Base-by-base conservation (phyloP, 2,329 filamentous ascomycete genomes). In the Stachybotrys elegans region DNA sequence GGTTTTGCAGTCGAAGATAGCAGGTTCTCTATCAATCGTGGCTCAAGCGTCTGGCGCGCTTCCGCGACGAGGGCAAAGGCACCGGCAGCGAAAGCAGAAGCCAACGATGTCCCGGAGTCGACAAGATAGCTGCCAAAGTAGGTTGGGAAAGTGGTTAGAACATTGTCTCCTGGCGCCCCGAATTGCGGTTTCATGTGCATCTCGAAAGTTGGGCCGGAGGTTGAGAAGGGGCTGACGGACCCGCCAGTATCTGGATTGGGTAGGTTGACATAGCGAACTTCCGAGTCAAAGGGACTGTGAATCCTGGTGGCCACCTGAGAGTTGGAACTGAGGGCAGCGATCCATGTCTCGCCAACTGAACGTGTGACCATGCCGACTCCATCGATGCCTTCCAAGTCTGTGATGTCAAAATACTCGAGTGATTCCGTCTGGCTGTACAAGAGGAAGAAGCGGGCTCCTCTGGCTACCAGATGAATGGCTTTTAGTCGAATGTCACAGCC, bases 391-490 rank as follows among this genome's bases (percentile, higher is more conserved):
- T 39, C 36, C 11, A 7, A 14, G 21, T 14, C 19, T 16, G 16
- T 14, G 16, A 23, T 4, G 22, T 22, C 20, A 21, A 39, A 12
- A 14, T 21, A 22, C 19, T 14, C 19, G 8, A 7, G 4, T 22
- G 16, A 19, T 11, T 20, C 9, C 7, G 22, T 12, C 7, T 39
- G 6, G 64, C 78, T 78, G 58, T 79, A 80, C 54, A 77, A 65
- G 50, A 81, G 59, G 35, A 81, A 61, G 46, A 78, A 78, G 54
- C 71, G 70, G 39, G 73, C 76, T 19, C 77, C 77, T 35, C 67
- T 67, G 12, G 62, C 66, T 6, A 60, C 69, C 25, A 61, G 69
- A 44, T 76, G 75, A 6, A 23, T 13, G n/a, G 36, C 36, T 21
- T 39, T 19, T 7, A 7, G 12, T 9, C 6, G 12, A 4, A 13